Evolutionary conservation across 352 stramenopile genomes (phyloP).

Genomic region (Phytophthora citrophthora): DNA sequence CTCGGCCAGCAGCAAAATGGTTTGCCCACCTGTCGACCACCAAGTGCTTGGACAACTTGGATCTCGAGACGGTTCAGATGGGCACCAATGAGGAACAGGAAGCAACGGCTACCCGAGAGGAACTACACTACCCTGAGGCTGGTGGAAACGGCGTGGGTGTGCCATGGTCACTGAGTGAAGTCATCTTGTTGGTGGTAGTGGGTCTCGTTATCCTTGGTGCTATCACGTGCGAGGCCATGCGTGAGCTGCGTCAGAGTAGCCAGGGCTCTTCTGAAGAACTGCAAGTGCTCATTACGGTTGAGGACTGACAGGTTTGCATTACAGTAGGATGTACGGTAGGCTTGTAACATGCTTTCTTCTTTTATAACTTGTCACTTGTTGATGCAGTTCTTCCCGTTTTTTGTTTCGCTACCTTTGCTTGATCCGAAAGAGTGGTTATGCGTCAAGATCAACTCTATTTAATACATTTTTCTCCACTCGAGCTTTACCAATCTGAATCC

Average conservation of each 20-base stretch:
- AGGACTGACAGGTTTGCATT: slow-evolving; percentile 15
- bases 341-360: slow-evolving; percentile 6
- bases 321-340: slow-evolving; percentile 16
- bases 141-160: slow-evolving; percentile 12
- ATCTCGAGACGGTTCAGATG: slow-evolving; percentile 7
- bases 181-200: slow-evolving; percentile 35
- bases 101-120: slow-evolving; percentile 9
- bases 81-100: slow-evolving; percentile 15
- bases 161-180: slow-evolving; percentile 39
- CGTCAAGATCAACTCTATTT: slow-evolving; percentile 15
- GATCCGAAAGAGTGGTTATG: neutral
- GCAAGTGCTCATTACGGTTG: slow-evolving; percentile 41
- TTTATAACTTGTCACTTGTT: neutral
- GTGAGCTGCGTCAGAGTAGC: slow-evolving; percentile 34
- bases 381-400: neutral
- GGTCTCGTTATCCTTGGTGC: slow-evolving; percentile 30
- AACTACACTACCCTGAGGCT: slow-evolving; percentile 8
- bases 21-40: slow-evolving; percentile 59
- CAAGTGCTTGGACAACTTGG: slow-evolving; percentile 57
- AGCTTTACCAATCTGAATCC: slow-evolving; percentile 20
- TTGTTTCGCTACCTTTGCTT: too few species aligned
- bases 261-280: slow-evolving; percentile 25
- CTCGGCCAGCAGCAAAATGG: slow-evolving; percentile 58
- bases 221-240: slow-evolving; percentile 42
- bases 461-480: slow-evolving; percentile 11